Base-by-base conservation (phyloP, 495 filamentous ascomycete genomes). In the Letharia columbiana region DNA sequence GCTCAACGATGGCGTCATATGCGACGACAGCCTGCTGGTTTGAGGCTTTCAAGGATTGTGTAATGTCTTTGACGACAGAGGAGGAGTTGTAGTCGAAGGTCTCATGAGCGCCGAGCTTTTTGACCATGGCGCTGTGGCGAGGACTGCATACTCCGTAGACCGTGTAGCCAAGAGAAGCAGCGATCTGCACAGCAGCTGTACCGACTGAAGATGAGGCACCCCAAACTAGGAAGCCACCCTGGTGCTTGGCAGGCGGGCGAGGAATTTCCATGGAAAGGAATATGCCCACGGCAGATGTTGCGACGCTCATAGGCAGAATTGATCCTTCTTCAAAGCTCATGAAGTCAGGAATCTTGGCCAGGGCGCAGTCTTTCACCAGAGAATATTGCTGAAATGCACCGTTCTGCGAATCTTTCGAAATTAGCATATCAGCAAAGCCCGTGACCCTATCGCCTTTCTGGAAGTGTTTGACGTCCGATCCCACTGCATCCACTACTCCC, bases 381-480 rank as follows among this genome's bases (percentile, higher is more conserved):
- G 69, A 71, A 60, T 75, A 77, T 31, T 70, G 65, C 50, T 78
- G 76, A 47, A 75, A 78, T 13, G 67, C 75, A 2, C 60, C 65
- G 15, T 75, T 71, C 0, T 70, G 62, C 17, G 66, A 3, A 20
- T 77, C 71, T 28, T 71, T 61, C 2, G 71, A 66, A 5, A 65
- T 37, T 5, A 75, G 2, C 23, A 52, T 49, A 39, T 61, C 50
- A 33, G 71, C 71, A 41, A 68, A 72, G 31, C 73, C 76, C 35
- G 76, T 66, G 12, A 82, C 79, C 18, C 78, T 72, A 41, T 83
- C 75, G 33, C 80, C 80, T 47, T 74, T 76, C 70, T 79, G 76
- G 69, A 82, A 70, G n/a, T 70, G 64, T 12, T 68, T 77, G 39
- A 80, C 77, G n/a, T 62, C 68, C 13, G 67, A 44, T 17, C 80